These are phyloP conservation scores for Vairimorpha ceranae DNA, from an alignment of 371 early-diverging fungal species.

Conservation along the genomic window DNA sequence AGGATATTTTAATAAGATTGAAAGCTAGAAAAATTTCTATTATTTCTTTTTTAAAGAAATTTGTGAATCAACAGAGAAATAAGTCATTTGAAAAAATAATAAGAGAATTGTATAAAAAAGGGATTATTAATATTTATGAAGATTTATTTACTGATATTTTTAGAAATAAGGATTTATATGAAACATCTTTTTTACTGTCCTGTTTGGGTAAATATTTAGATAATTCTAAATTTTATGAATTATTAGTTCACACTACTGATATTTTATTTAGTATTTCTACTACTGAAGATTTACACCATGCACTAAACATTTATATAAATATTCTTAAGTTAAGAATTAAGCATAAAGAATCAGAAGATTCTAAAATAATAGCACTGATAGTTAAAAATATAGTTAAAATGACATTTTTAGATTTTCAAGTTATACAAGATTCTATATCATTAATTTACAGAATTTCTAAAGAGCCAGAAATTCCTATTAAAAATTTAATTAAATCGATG, in stretches of 20 bases:
- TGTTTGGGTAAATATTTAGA: constrained; percentile 9
- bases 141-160: neutral
- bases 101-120: constrained; percentile 2
- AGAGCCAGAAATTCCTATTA: constrained; percentile 35
- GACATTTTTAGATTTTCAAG: constrained; percentile 39
- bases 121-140: constrained; percentile 8
- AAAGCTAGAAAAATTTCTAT: neutral
- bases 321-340: constrained; percentile 11
- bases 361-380: constrained; percentile 10
- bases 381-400: constrained; percentile 48
- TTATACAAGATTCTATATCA: constrained; percentile 31
- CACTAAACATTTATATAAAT: constrained; percentile 39
- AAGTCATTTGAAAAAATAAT: constrained; percentile 22
- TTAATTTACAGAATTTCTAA: constrained; percentile 32
- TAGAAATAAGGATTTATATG: neutral
- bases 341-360: neutral
- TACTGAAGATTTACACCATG: constrained; percentile 16
- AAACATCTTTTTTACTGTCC: constrained; percentile 19
- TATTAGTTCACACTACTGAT: constrained; percentile 5
- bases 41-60: constrained; percentile 23
- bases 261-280: constrained; percentile 26
- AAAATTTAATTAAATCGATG: constrained; percentile 26
- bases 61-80: constrained; percentile 1
- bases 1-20: constrained; percentile 15
- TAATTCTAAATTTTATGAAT: constrained; percentile 19